Evolutionary conservation across 305 asterid species (phyloP).

Genomic region (Fraxinus albicans): DNA sequence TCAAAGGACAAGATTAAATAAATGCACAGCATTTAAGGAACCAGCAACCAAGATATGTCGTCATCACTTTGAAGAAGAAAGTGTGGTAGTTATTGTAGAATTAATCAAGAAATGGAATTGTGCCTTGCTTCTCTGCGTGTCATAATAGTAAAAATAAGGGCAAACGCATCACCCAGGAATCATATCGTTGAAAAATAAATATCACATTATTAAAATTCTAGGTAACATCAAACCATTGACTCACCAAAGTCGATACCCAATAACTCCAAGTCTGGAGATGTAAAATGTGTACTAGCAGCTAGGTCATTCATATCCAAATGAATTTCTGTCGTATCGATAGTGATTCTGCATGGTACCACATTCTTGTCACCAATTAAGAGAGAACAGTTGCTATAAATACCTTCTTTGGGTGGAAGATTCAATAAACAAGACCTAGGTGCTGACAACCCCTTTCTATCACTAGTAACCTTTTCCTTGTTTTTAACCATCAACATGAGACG

Average conservation of each 20-base stretch:
- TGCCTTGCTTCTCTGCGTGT: neutral
- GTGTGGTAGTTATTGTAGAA: neutral
- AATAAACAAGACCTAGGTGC: conserved; percentile 68
- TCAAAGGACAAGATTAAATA: neutral
- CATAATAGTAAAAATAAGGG: neutral
- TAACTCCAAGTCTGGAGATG: conserved; percentile 38
- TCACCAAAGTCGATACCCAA: conserved; percentile 70
- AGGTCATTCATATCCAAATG: conserved; percentile 65
- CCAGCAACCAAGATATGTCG: neutral
- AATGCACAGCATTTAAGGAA: neutral
- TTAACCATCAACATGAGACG: conserved; percentile 51
- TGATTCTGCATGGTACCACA: conserved; percentile 56
- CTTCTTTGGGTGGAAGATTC: conserved; percentile 86
- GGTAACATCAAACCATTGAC: conserved; percentile 21
- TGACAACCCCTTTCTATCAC: conserved; percentile 45
- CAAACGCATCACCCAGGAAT: neutral
- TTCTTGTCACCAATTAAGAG: conserved; percentile 44
- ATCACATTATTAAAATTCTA: neutral
- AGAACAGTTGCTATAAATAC: conserved; percentile 62
- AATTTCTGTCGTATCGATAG: conserved; percentile 50
- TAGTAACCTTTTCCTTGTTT: conserved; percentile 29
- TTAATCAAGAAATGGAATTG: neutral
- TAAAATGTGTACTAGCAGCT: conserved; percentile 33
- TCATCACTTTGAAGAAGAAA: neutral
- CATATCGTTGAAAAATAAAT: neutral